phyloP scores from a whole-genome alignment of 2,329 filamentous ascomycete species.

The Fusarium cyanostomum region DNA sequence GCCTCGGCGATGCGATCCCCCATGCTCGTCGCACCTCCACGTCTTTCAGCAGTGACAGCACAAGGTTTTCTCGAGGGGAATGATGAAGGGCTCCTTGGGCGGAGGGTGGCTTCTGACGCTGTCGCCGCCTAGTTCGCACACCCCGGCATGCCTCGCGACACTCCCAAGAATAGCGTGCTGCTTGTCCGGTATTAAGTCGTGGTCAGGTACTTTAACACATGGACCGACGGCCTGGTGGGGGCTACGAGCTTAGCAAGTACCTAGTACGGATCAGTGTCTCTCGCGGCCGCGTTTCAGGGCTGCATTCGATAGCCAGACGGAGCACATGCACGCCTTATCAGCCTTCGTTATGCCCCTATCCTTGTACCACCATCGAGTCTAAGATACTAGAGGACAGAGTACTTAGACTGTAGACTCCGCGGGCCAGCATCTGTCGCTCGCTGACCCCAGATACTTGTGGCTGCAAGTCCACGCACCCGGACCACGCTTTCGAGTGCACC shows the following conservation, averaged over 20 bases:
- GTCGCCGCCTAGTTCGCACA: constrained; percentile 8
- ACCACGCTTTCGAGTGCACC: constrained; percentile 14
- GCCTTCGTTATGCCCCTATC: neutral
- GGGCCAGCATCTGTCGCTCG: constrained; percentile 22
- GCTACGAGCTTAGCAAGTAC: constrained; percentile 28
- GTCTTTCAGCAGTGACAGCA: constrained; percentile 22
- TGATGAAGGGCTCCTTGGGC: constrained; percentile 25
- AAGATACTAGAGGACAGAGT: neutral
- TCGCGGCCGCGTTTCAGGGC: constrained; percentile 18
- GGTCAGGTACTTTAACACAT: constrained; percentile 37
- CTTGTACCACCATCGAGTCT: neutral
- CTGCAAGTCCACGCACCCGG: constrained; percentile 29
- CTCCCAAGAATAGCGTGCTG: constrained; percentile 31
- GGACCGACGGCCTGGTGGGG: constrained; percentile 28
- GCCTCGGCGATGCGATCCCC: constrained; percentile 22
- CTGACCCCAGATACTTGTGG: constrained; percentile 23
- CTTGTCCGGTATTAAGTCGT: constrained; percentile 31
- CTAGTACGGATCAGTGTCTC: constrained; percentile 13
- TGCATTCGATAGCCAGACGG: constrained; percentile 7
- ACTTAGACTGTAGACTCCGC: constrained; percentile 3
- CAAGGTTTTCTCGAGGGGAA: constrained; percentile 38
- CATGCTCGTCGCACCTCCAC: constrained; percentile 31
- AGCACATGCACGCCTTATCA: neutral
- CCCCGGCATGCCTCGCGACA: constrained; percentile 23
- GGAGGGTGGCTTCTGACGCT: constrained; percentile 25